Evolutionary conservation across 805 yeast species (phyloP).

Genomic region (Teunomyces pallodes): DNA sequence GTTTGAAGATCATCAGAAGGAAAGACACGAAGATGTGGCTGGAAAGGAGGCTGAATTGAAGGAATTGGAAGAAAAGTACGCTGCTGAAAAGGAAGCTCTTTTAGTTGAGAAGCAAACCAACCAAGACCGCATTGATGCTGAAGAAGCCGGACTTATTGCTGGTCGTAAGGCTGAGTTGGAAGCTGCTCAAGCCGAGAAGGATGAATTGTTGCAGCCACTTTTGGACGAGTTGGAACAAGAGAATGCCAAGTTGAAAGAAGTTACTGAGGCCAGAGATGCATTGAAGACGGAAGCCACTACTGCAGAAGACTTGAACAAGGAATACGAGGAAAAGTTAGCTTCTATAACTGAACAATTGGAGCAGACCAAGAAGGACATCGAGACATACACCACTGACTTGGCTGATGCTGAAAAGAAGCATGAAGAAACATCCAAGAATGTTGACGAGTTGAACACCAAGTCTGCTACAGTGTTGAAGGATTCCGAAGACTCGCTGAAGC

Average conservation of each 20-base stretch:
- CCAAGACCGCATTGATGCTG: constrained; percentile 42
- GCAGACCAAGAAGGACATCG: constrained; percentile 37
- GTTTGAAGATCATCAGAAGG: constrained; percentile 26
- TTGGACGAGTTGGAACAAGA: constrained; percentile 52
- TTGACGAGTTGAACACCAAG: constrained; percentile 31
- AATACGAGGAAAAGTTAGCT: constrained; percentile 42
- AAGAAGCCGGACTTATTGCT: constrained; percentile 43
- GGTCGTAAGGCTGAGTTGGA: constrained; percentile 47
- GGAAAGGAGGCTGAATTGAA: constrained; percentile 26
- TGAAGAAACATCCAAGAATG: constrained; percentile 37
- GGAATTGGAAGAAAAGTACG: constrained; percentile 38
- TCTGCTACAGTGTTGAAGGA: constrained; percentile 23
- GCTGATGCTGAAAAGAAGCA: constrained; percentile 35
- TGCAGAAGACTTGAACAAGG: constrained; percentile 45
- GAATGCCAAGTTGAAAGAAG: constrained; percentile 46
- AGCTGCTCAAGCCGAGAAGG: constrained; percentile 51
- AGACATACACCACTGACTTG: constrained; percentile 29
- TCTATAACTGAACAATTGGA: constrained; percentile 45
- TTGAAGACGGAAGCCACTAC: constrained; percentile 42
- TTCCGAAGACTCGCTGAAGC: constrained; percentile 23
- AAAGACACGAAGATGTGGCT: constrained; percentile 29
- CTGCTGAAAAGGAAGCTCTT: constrained; percentile 38
- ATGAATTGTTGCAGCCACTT: constrained; percentile 52
- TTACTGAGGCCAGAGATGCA: constrained; percentile 49
- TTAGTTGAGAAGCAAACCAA: constrained; percentile 47